Base-by-base conservation (phyloP, 768 basidiomycete genomes). In the Lentinula aciculospora region DNA sequence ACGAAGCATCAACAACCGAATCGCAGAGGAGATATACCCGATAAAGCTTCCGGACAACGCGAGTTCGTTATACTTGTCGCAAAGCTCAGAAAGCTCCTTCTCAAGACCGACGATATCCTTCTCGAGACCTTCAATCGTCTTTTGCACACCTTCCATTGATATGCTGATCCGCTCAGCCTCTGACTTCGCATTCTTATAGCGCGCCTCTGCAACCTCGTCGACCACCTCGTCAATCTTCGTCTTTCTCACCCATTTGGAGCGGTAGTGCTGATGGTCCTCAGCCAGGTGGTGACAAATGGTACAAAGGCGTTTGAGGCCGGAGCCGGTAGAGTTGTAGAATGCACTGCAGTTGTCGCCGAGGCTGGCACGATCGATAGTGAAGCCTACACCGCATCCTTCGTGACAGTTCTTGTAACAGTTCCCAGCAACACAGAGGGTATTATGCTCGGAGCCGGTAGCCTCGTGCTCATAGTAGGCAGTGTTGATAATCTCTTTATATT, bases 351-450 rank as follows among this genome's bases (percentile, higher is more conserved):
- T 28, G 29, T 53, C 25, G 23, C 53, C 58, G 12, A 61, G 29
- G 8, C 42, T 42, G 21, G 48, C 53, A 8, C 51, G 53, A 51
- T 61, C 61, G 21, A 56, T 23, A 21, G 58, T 59, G 40, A 55
- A 61, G n/a, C 47, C 44, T 21, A 61, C 58, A 13, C 32, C 25
- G 32, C 61, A 61, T 32, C 39, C 21, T 17, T 25, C 34, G 32
- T 63, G 62, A 36, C 62, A 63, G 40, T 63, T 63, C 34, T 23
- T n/a, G 37, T 58, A 63, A 47, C 62, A 63, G 13, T 55, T 37
- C 21, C 39, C 37, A 12, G 56, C 59, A 12, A 36, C 29, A 31
- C 62, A 63, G 15, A 63, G 50, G n/a, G 62, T 60, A 47, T 63
- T 55, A 37, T 60, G 57, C 27, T 3, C 31, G 17, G 46, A 6